phyloP scores from a whole-genome alignment of 2,329 filamentous ascomycete genomes.

The Scytalidium lignicola region DNA sequence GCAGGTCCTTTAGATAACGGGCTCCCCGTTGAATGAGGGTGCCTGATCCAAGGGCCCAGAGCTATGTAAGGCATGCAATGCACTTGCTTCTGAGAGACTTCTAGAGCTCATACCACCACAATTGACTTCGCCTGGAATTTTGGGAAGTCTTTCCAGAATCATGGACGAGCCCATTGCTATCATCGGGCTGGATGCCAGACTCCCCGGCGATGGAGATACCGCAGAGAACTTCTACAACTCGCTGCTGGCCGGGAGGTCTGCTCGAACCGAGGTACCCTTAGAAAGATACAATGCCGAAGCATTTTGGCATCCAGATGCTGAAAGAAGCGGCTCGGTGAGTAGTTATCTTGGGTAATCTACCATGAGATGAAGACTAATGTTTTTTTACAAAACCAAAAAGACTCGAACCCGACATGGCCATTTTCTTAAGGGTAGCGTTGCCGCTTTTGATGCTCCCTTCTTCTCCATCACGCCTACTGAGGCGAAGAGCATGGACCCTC shows the following conservation, averaged over 20 bases:
- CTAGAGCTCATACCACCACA: not conserved
- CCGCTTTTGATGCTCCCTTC: slow-evolving; percentile 47
- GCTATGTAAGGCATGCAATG: too few species aligned
- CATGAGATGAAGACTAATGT: not conserved
- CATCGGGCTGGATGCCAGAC: slow-evolving; percentile 21
- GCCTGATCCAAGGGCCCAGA: too few species aligned
- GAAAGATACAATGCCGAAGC: slow-evolving; percentile 27
- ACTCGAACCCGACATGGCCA: not conserved
- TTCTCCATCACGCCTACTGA: slow-evolving; percentile 78
- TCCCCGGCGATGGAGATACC: slow-evolving; percentile 23
- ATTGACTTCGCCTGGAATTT: not conserved
- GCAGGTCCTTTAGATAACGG: too few species aligned
- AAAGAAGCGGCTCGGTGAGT: slow-evolving; percentile 18
- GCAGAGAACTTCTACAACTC: slow-evolving; percentile 25
- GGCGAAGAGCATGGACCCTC: slow-evolving; percentile 72
- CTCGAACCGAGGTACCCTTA: slow-evolving; percentile 20
- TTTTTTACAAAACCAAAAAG: slow-evolving; percentile 1
- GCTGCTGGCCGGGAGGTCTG: slow-evolving; percentile 23
- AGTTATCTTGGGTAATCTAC: not conserved
- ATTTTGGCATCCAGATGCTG: slow-evolving; percentile 26
- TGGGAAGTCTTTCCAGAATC: not conserved
- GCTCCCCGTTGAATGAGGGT: too few species aligned
- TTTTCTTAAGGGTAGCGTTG: slow-evolving; percentile 50
- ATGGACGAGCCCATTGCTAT: slow-evolving; percentile 17
- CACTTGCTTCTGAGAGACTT: not conserved